Base-by-base conservation (phyloP, 108 stramenopile species). In the Cyclostephanos invisitatus region DNA sequence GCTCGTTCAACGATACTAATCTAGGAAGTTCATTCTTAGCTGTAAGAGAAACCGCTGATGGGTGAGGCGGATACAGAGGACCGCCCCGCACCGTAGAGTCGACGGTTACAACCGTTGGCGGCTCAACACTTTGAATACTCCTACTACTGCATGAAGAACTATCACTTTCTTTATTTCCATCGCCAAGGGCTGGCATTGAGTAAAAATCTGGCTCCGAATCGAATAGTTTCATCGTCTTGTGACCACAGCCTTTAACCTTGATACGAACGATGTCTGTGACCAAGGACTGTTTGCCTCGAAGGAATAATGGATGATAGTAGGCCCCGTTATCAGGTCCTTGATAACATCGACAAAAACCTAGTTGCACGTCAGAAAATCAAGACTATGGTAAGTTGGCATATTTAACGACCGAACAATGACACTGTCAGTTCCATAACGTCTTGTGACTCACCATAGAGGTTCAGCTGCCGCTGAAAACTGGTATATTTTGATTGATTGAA, bases 201-300 rank as follows among this genome's bases (percentile, higher is more conserved):
- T 88, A 86, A 70, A 92, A 89, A 58, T 92, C 79, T 20, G 91
- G 91, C 51, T 92, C 89, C 18, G 78, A 79, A 7, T 68, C 72
- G 5, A 63, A 53, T 32, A 63, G 40, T 60, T 57, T 64, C 68
- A 64, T 68, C 4, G 72, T 73, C 85, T 88, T 89, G 64, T 87
- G 85, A 21, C 81, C 80, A 56, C 83, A 88, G 25, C 91, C 91
- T 85, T 92, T 92, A 64, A 92, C 77, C 80, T 89, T 89, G 47
- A 77, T 83, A 10, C 91, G 80, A 7, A 65, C 46, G 68, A 92
- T 87, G 28, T 67, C 68, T 67, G 72, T 62, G 62, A 73, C 67
- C 5, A 92, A 67, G 46, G 69, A 61, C 5, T 61, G 68, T 42
- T 82, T 81, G 29, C 87, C 87, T 32, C 87, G 73, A 11, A 92